These are phyloP conservation scores for Papiliotrema nemorosa DNA, from an alignment of 1,284 basidiomycete genomes.

Conservation along the genomic window DNA sequence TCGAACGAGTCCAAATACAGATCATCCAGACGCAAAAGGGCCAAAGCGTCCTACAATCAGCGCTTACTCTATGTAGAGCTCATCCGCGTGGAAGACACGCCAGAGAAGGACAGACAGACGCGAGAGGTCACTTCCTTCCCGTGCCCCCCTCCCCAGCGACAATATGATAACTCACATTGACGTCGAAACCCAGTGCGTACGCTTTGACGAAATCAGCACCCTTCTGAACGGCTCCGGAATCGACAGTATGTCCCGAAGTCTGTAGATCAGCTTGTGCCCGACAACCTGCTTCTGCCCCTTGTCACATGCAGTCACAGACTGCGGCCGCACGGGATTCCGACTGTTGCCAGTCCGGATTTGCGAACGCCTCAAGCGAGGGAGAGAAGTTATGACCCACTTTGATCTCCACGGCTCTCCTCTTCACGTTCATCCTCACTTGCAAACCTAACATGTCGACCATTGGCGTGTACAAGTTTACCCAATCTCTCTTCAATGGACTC, in stretches of 20 bases:
- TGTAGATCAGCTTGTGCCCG: slow-evolving; percentile 38
- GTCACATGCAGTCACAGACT: slow-evolving; percentile 1
- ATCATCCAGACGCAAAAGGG: slow-evolving; percentile 90
- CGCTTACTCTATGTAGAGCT: no score
- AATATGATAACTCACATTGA: slow-evolving; percentile 62
- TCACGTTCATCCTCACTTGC: slow-evolving; percentile 95
- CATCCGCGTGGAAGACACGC: no score
- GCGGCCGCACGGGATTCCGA: neutral
- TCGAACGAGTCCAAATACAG: slow-evolving; percentile 97
- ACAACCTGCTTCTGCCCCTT: neutral
- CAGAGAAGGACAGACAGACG: neutral
- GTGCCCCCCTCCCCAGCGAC: neutral
- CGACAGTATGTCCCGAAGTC: slow-evolving; percentile 93
- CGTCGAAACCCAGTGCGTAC: slow-evolving; percentile 89
- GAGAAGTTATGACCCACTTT: slow-evolving; percentile 60
- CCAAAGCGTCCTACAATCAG: slow-evolving; percentile 78
- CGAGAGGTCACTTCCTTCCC: neutral
- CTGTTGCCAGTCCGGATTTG: no score
- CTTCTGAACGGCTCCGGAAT: slow-evolving; percentile 87
- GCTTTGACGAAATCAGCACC: slow-evolving; percentile 98
- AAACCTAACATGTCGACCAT: slow-evolving; percentile 90
- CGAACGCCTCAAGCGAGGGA: no score
- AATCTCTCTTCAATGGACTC: slow-evolving; percentile 95
- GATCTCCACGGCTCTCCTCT: slow-evolving; percentile 82
- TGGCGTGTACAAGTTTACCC: slow-evolving; percentile 95